Evolutionary conservation across 129 eudicot genomes (phyloP).

Genomic region (Lonicera japonica): DNA sequence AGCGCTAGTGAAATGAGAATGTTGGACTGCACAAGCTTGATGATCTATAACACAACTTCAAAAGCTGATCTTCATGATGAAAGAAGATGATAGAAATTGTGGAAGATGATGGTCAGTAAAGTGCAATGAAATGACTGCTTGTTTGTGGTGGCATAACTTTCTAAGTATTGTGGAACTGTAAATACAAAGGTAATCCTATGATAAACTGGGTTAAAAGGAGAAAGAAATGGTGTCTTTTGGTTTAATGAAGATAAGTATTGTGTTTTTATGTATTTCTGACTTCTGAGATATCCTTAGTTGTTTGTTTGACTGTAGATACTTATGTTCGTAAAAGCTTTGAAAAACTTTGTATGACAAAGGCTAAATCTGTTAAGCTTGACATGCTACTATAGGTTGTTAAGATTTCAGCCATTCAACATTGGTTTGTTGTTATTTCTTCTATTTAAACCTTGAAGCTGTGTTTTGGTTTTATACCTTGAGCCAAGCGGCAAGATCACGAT

Average conservation of each 20-base stretch:
- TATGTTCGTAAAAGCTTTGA: background rate
- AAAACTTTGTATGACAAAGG: background rate
- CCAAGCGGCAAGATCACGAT: too few species aligned
- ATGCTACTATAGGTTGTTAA: background rate
- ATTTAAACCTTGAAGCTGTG: too few species aligned
- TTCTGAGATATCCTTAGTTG: background rate
- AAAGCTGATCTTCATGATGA: background rate
- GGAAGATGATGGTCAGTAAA: background rate
- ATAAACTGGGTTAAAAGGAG: background rate
- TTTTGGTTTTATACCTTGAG: too few species aligned
- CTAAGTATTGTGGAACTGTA: background rate
- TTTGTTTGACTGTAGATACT: background rate
- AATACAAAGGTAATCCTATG: background rate
- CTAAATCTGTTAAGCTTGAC: too few species aligned
- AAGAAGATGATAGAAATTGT: background rate
- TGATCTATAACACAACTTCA: too few species aligned
- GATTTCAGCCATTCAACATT: background rate
- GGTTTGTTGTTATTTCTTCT: background rate
- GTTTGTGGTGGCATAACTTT: background rate
- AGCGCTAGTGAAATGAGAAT: background rate
- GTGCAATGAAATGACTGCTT: background rate
- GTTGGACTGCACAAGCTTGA: background rate
- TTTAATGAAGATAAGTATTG: background rate
- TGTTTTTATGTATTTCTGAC: too few species aligned
- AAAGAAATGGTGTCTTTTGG: background rate